phyloP scores from a whole-genome alignment of 1,284 basidiomycete genomes.

The Fistulinella cinereoalba region DNA sequence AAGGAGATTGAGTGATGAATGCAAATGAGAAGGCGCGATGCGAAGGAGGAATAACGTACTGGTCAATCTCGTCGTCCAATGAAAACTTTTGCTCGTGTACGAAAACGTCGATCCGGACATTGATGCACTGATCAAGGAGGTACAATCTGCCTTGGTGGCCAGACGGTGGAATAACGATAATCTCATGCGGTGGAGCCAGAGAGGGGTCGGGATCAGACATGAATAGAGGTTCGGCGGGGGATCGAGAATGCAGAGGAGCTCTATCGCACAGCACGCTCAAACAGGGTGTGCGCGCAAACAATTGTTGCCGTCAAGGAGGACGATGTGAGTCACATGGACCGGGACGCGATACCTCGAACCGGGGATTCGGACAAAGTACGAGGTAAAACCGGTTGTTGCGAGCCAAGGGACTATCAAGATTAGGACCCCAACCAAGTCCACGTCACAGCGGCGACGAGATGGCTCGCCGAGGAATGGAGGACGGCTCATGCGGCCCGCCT shows the following conservation, averaged over 20 bases:
- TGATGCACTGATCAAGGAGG: slow-evolving; percentile 56
- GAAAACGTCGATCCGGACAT: slow-evolving; percentile 68
- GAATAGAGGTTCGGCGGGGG: background rate
- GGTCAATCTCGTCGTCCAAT: slow-evolving; percentile 67
- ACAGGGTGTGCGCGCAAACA: slow-evolving; percentile 6
- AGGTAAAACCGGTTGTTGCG: slow-evolving; percentile 3
- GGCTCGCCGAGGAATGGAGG: too few species aligned
- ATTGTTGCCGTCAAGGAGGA: background rate
- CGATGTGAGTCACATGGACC: slow-evolving; percentile 10
- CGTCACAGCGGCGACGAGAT: slow-evolving; percentile 9
- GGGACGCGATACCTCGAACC: slow-evolving; percentile 21
- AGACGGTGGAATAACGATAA: slow-evolving; percentile 44
- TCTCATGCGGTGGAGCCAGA: slow-evolving; percentile 48
- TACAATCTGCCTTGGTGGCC: slow-evolving; percentile 33
- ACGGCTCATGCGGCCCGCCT: slow-evolving; percentile 2
- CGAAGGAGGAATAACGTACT: slow-evolving; percentile 43
- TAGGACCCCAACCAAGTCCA: background rate
- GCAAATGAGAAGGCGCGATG: slow-evolving; percentile 2
- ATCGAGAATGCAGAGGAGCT: slow-evolving; percentile 6
- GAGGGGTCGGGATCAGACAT: slow-evolving; percentile 21
- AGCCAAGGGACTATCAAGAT: slow-evolving; percentile 16
- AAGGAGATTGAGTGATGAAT: slow-evolving; percentile 6
- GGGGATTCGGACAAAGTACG: slow-evolving; percentile 15
- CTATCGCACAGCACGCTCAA: slow-evolving; percentile 18
- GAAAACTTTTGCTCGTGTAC: slow-evolving; percentile 51